Evolutionary conservation across 1,284 basidiomycete genomes (phyloP).

Genomic region (Microbotryum lychnidis-dioicae): DNA sequence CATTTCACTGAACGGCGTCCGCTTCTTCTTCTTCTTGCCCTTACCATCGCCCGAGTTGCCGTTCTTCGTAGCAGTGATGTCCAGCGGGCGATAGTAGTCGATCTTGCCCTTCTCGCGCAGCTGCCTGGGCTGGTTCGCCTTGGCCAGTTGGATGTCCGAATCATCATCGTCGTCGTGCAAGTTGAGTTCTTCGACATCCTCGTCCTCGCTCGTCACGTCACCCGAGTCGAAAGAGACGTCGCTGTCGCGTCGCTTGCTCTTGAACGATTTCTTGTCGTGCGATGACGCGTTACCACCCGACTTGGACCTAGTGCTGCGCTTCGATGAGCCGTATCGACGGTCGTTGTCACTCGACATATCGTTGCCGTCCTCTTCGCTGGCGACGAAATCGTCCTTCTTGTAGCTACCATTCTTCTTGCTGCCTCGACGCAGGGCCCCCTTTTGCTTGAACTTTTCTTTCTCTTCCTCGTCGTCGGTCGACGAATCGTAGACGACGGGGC

Average conservation of each 20-base stretch:
- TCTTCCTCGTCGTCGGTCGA: slow-evolving; percentile 11
- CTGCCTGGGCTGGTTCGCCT: slow-evolving; percentile 25
- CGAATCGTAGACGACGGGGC: slow-evolving; percentile 14
- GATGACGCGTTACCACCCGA: neutral
- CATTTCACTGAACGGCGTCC: slow-evolving; percentile 26
- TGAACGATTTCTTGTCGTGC: neutral
- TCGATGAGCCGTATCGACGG: neutral
- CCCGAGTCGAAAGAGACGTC: slow-evolving; percentile 5
- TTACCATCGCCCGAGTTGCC: slow-evolving; percentile 4
- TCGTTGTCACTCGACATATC: slow-evolving; percentile 18
- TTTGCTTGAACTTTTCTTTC: slow-evolving; percentile 33
- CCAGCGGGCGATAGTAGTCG: slow-evolving; percentile 21
- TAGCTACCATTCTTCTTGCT: neutral
- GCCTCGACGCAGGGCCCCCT: neutral
- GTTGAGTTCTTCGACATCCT: slow-evolving; percentile 18
- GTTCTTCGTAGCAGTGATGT: slow-evolving; percentile 9
- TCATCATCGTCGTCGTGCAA: slow-evolving; percentile 29
- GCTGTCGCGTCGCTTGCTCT: neutral
- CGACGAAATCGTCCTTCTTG: slow-evolving; percentile 5
- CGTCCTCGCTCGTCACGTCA: slow-evolving; percentile 21
- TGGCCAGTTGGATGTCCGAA: slow-evolving; percentile 39
- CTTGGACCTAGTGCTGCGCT: neutral
- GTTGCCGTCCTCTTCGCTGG: slow-evolving; percentile 25
- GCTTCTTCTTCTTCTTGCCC: slow-evolving; percentile 16
- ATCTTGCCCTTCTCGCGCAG: slow-evolving; percentile 39